phyloP scores from a whole-genome alignment of 2,329 filamentous ascomycete species.

The Chaetomium sp. region DNA sequence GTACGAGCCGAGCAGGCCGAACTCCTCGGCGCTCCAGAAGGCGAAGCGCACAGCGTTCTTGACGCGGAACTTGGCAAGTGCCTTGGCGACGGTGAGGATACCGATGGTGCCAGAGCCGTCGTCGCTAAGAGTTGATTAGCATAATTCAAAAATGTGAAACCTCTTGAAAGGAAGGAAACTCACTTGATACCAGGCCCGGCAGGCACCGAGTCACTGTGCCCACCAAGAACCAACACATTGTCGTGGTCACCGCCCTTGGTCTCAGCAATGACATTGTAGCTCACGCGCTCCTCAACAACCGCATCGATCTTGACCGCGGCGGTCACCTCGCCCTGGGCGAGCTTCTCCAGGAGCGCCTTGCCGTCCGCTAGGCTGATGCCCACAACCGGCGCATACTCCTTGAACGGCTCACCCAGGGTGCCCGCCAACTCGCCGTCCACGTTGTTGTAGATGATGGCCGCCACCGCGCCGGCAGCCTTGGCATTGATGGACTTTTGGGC shows the following conservation, averaged over 20 bases:
- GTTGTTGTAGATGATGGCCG: conserved; percentile 65
- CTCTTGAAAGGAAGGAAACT: not conserved
- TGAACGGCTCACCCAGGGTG: conserved; percentile 55
- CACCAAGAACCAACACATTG: conserved; percentile 34
- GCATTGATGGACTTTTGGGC: conserved; percentile 59
- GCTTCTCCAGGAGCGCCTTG: conserved; percentile 38
- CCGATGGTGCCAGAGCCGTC: conserved; percentile 35
- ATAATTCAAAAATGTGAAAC: not conserved
- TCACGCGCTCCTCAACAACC: conserved; percentile 30
- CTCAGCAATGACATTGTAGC: conserved; percentile 35
- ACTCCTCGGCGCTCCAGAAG: conserved; percentile 61
- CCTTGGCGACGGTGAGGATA: conserved; percentile 34
- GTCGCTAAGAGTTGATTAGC: conserved; percentile 22
- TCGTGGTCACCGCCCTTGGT: conserved; percentile 35
- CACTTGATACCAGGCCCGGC: conserved; percentile 35
- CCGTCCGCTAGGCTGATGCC: conserved; percentile 55
- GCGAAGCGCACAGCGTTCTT: conserved; percentile 59
- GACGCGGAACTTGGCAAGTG: conserved; percentile 36
- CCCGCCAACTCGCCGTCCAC: conserved; percentile 52
- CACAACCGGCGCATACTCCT: conserved; percentile 53
- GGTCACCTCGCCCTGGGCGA: conserved; percentile 39
- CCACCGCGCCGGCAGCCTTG: conserved; percentile 58
- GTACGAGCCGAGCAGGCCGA: conserved; percentile 61
- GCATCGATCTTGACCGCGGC: conserved; percentile 37
- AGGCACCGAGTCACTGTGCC: conserved; percentile 33